These are phyloP conservation scores for Nigrospora oryzae DNA, from an alignment of 2,329 filamentous ascomycete genomes.

Conservation along the genomic window DNA sequence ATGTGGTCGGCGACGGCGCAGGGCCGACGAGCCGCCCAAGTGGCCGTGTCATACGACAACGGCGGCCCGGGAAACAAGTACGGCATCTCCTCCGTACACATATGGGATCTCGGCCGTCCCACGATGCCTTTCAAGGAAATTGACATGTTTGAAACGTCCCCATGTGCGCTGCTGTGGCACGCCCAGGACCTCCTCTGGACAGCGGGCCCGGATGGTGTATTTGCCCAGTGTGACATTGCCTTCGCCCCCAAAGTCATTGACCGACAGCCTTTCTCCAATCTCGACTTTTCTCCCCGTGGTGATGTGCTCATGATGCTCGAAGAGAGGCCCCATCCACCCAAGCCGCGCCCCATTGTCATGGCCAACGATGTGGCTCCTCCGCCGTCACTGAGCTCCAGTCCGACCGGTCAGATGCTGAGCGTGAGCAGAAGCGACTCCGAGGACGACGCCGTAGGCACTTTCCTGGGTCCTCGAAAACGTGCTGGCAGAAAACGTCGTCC, in stretches of 20 bases:
- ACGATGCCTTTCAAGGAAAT: constrained; percentile 61
- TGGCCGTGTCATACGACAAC: constrained; percentile 55
- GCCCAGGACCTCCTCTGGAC: constrained; percentile 60
- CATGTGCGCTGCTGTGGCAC: constrained; percentile 53
- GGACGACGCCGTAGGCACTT: constrained; percentile 53
- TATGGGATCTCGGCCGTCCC: constrained; percentile 62
- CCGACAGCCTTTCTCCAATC: constrained; percentile 50
- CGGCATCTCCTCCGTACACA: constrained; percentile 50
- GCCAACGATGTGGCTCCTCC: constrained; percentile 19
- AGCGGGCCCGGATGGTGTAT: constrained; percentile 51
- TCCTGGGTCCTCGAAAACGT: constrained; percentile 40
- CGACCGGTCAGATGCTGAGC: constrained; percentile 40
- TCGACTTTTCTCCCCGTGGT: constrained; percentile 51
- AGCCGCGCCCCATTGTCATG: constrained; percentile 24
- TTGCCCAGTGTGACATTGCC: constrained; percentile 57
- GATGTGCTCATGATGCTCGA: constrained; percentile 56
- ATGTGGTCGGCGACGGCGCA: constrained; percentile 58
- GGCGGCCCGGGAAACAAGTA: constrained; percentile 39
- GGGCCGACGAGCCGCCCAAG: constrained; percentile 50
- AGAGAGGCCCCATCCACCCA: constrained; percentile 38
- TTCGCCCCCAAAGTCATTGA: constrained; percentile 57
- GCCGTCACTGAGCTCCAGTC: constrained; percentile 38
- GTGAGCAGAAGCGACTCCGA: constrained; percentile 57
- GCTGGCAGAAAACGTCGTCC: constrained; percentile 30
- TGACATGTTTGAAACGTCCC: constrained; percentile 49